Evolutionary conservation across 2,329 filamentous ascomycete species (phyloP), one percentile per base, ranked within the genome.

Genomic region (Hypomyces perniciosus): DNA sequence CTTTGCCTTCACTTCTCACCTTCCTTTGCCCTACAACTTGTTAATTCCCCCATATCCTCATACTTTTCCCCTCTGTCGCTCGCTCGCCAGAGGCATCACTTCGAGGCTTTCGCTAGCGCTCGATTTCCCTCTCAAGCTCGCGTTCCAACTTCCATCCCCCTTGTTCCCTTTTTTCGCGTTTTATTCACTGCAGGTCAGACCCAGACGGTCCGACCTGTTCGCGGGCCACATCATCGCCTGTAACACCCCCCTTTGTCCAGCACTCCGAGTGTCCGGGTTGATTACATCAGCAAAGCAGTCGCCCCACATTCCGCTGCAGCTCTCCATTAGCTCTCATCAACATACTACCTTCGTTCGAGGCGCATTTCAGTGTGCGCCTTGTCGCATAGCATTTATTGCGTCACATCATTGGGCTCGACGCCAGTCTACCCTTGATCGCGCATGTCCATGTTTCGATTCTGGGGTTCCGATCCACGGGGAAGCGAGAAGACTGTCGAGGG

Each of bases 381-480:
- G 45, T 56, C 48, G 56, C 52, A 54, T 59, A 54, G 57, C 55
- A 56, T 57, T 56, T 54, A 54, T 60, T 57, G 55, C 56, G 37
- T 50, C 51, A 43, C 37, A 51, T 48, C 26, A 54, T 54, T 51
- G 43, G 27, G 38, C 49, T 38, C 52, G 7, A 33, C 30, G 44
- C 44, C 49, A 38, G 35, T 39, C 35, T 34, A 43, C 58, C 56
- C 53, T 59, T 48, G 46, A 54, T 58, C 61, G 62, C 66, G 67
- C 66, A 70, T 73, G 69, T 72, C 73, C 69, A 83, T 83, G 80
- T 83, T 84, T 69, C 74, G 77, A 59, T 79, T 83, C 63, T 83
- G 79, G 78, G 71, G 73, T 62, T 74, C 76, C 61, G 80, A 82
- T 61, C 69, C 75, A 57, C 74, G 75, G 75, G 77, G 74, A 74